phyloP scores from a whole-genome alignment of 73 alveolate genomes.

The Strombidium stylifer region DNA sequence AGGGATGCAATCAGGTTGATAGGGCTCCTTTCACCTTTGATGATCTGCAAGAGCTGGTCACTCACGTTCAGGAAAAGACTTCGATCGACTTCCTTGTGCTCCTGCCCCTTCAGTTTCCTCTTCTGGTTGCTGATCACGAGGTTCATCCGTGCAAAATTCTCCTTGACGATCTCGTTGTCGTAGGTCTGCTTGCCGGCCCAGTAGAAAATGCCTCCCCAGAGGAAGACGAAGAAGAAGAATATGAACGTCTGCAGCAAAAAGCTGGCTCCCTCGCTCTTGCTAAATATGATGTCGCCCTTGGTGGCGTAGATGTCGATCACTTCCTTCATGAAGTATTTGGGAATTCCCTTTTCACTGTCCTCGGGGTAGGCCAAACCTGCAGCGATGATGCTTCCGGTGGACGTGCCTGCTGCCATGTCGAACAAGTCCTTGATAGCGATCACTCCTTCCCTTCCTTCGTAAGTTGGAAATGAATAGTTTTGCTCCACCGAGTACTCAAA shows the following conservation, averaged over 20 bases:
- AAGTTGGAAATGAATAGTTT: no score
- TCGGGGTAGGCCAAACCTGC: slow-evolving; percentile 13
- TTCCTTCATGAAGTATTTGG: neutral
- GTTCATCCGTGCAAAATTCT: no score
- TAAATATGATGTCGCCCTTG: neutral
- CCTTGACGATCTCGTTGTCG: no score
- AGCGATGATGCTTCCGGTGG: slow-evolving; percentile 48
- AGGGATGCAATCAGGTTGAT: neutral
- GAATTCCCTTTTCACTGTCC: no score
- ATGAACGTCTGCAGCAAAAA: slow-evolving; percentile 5
- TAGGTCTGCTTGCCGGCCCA: slow-evolving; percentile 7
- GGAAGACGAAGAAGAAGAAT: slow-evolving; percentile 3
- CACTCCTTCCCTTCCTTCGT: neutral
- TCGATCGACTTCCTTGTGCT: neutral
- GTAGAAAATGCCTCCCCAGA: slow-evolving; percentile 3
- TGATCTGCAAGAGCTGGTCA: neutral
- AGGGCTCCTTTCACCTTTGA: neutral
- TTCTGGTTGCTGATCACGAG: neutral
- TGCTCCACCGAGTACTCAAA: slow-evolving; percentile 1
- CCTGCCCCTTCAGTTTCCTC: neutral
- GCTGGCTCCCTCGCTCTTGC: slow-evolving; percentile 5
- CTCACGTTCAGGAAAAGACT: neutral
- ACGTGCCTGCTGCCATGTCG: slow-evolving; percentile 49
- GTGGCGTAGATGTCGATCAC: neutral
- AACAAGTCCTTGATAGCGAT: slow-evolving; percentile 18